Percentiles rank a stretch among this genome's conserved stretches.
phyloP scores from a whole-genome alignment of 2,329 filamentous ascomycete genomes.

The Exophiala calicioides region DNA sequence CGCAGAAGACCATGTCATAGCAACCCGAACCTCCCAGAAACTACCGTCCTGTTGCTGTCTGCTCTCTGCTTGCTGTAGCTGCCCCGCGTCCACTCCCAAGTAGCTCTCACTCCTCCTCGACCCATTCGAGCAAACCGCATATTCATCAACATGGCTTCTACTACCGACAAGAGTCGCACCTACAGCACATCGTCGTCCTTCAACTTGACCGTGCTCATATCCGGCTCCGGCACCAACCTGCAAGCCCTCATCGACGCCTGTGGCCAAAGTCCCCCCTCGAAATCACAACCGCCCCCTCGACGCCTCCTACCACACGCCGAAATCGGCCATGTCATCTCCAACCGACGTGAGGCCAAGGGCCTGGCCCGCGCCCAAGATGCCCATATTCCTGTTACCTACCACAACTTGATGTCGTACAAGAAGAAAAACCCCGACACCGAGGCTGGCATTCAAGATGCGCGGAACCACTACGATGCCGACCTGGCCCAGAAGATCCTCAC shows the following conservation, averaged over 20 bases:
- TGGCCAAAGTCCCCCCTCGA: slow-evolving; percentile 40
- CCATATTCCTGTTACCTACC: slow-evolving; percentile 72
- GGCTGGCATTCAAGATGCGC: slow-evolving; percentile 53
- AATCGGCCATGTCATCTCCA: slow-evolving; percentile 66
- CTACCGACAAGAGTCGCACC: slow-evolving; percentile 23
- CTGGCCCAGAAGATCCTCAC: slow-evolving; percentile 67
- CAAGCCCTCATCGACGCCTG: slow-evolving; percentile 71
- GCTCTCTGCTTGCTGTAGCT: no score
- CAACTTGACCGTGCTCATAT: slow-evolving; percentile 65
- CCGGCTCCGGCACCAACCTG: slow-evolving; percentile 74
- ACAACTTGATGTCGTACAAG: slow-evolving; percentile 77
- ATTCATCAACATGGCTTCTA: slow-evolving; percentile 8
- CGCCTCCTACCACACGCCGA: slow-evolving; percentile 49
- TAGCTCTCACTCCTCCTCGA: slow-evolving; percentile 2
- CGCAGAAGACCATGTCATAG: no score
- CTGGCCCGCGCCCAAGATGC: slow-evolving; percentile 62
- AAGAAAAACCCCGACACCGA: slow-evolving; percentile 63
- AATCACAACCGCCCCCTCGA: slow-evolving; percentile 11
- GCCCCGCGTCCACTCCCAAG: no score
- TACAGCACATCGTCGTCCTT: slow-evolving; percentile 27
- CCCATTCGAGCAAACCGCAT: not conserved
- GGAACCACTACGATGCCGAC: slow-evolving; percentile 72
- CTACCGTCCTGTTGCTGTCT: no score
- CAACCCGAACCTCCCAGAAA: no score
- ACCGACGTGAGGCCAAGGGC: slow-evolving; percentile 65